Evolutionary conservation across 1,139 yeast species (phyloP), one percentile per base, ranked within the genome.

Genomic region (Hyphopichia khmerensis): DNA sequence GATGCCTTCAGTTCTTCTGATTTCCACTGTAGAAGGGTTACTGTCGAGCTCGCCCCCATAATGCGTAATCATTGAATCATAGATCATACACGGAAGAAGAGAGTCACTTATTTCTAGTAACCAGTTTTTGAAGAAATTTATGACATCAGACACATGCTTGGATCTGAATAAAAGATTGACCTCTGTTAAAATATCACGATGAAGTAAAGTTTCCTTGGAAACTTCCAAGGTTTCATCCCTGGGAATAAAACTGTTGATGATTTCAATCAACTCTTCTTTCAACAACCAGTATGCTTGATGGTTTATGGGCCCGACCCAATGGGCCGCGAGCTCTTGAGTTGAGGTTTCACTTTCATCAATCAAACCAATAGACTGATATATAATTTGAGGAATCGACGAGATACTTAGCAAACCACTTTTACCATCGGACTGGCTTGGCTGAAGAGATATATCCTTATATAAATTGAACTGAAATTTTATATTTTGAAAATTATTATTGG

Each of bases 81-180:
- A 70, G 2, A 67, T 62, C 50, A 70, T 62, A 46, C 72, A 69
- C 0, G 79, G 79, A n/a, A 74, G 67, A 27, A 72, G 48, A 0
- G 77, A 68, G 46, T 74, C 79, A 33, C 67, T 62, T 13, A 69
- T 62, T 45, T 74, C 78, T 26, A 74, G 57, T 21, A 73, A 51
- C 79, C 79, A 74, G 43, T 59, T 60, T 44, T 68, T 68, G 23
- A 69, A 38, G 43, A 71, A 73, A 43, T 66, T 69, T 3, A 71
- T 49, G 23, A 60, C 48, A 18, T 49, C 49, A 3, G 36, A 40
- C 2, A 45, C 26, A 2, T 41, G 37, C 38, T 53, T 51, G 7
- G 39, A 33, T 11, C 47, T 39, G 17, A 66, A 45, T 15, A 47
- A 37, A 1, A 51, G 50, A 8, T 62, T 40, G 4, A 67, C 51